Evolutionary conservation across 2,329 filamentous ascomycete genomes (phyloP).

Genomic region (Fusarium clavum): DNA sequence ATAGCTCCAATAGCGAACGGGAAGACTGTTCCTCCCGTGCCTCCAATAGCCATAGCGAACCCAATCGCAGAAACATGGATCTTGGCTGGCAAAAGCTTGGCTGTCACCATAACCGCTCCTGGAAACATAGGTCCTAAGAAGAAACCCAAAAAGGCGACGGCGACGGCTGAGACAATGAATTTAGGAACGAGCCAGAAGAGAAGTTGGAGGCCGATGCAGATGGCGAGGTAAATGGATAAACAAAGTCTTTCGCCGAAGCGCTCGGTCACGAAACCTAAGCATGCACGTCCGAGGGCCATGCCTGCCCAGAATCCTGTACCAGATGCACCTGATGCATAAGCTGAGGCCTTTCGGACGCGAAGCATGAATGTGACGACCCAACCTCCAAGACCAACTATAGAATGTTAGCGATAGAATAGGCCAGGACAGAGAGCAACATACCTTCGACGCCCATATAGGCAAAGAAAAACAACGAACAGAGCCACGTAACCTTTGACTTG

Average conservation of each 20-base stretch:
- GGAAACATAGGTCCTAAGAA: conserved; percentile 81
- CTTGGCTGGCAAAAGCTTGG: conserved; percentile 75
- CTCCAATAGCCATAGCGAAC: conserved; percentile 79
- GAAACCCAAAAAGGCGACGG: conserved; percentile 76
- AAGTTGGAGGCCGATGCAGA: conserved; percentile 71
- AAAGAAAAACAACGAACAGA: conserved; percentile 75
- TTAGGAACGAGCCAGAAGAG: conserved; percentile 68
- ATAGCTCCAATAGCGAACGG: conserved; percentile 73
- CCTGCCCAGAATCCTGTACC: conserved; percentile 85
- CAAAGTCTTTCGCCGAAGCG: conserved; percentile 72
- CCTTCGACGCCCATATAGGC: conserved; percentile 79
- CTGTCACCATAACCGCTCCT: conserved; percentile 75
- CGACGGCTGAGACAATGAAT: conserved; percentile 68
- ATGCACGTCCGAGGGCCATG: conserved; percentile 74
- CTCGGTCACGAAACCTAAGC: conserved; percentile 77
- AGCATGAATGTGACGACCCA: conserved; percentile 88
- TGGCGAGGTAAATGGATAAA: conserved; percentile 69
- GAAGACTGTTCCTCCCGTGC: conserved; percentile 73
- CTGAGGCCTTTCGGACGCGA: conserved; percentile 70
- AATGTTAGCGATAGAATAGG: background rate
- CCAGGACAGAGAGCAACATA: background rate
- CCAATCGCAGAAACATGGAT: conserved; percentile 79
- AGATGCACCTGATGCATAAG: conserved; percentile 77
- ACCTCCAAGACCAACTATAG: conserved; percentile 72
- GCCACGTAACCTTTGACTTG: conserved; percentile 69